Evolutionary conservation across 306 rosid species (phyloP).

Genomic region (Cajanus cajan): DNA sequence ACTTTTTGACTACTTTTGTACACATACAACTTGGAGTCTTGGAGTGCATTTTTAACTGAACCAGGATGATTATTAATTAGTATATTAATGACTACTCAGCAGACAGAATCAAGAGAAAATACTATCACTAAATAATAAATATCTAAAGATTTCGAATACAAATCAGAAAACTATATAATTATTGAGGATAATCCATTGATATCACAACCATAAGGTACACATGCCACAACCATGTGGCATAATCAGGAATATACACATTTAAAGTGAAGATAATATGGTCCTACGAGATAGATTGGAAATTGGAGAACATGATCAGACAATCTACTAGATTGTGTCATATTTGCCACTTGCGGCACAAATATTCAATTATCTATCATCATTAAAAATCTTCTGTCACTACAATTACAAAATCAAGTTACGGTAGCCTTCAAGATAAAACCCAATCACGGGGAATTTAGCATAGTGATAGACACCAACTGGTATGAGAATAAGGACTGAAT

Average conservation of each 20-base stretch:
- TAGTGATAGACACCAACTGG: too few species aligned
- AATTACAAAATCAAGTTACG: conserved; percentile 1
- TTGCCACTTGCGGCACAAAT: background rate
- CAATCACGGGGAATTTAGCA: background rate
- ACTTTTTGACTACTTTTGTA: background rate
- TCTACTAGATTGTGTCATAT: background rate
- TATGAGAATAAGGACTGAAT: too few species aligned
- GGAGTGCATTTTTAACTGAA: background rate
- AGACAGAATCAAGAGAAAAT: background rate
- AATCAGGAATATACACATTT: background rate
- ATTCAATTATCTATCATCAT: background rate
- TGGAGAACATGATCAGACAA: background rate
- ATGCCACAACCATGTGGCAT: background rate
- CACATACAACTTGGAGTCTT: conserved; percentile 6
- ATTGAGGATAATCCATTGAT: background rate
- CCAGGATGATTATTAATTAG: background rate
- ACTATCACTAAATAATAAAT: background rate
- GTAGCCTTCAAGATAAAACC: conserved; percentile 6
- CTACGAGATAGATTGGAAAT: background rate
- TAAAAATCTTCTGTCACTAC: background rate
- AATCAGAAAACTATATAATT: background rate
- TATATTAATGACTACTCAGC: background rate
- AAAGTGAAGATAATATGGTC: background rate
- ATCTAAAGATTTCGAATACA: background rate
- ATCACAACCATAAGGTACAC: background rate